Evolutionary conservation across 2,329 filamentous ascomycete genomes (phyloP), one percentile per base, ranked within the genome.

Genomic region (Curvularia hawaiiensis): DNA sequence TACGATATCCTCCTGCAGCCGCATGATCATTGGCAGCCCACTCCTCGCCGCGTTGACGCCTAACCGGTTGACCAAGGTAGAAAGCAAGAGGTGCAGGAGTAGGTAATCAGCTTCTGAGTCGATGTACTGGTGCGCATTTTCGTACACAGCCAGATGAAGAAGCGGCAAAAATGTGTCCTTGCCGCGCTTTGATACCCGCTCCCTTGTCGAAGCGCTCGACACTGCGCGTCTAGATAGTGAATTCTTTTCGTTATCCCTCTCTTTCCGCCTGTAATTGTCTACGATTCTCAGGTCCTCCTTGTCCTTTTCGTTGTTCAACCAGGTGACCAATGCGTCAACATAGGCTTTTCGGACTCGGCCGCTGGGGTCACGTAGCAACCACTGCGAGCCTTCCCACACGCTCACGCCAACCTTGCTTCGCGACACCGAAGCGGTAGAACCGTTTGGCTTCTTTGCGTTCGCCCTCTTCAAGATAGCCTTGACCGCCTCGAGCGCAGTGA

Each of bases 341-440:
- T 98, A 99, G 0, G 92, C 91, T 72, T 89, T 89, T 52, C 93
- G 87, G 33, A 98, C 92, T 31, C 86, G 83, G 31, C 86, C 86
- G 67, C 93, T 89, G 0, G 86, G 83, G 69, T 97, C 94, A 38
- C 90, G 88, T 20, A 98, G 79, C 44, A 98, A 85, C 91, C 92
- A 97, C 60, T 97, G 92, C 0, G 93, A 97, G n/a, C 91, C 92
- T 75, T 98, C 93, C 95, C 95, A 99, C 0, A 93, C 90, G 53
- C 90, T 85, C 9, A 96, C 83, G 0, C 90, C 88, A 0, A 96
- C 90, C 40, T 83, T 86, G 72, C 89, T 91, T 61, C 92, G 85
- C 6, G 87, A 86, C 50, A 95, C 84, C 30, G 85, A 85, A 26
- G 76, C 78, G 5, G 70, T 63, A 5, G 70, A 74, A 11, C 75